A percentile compares a stretch with the other conserved stretches of the same genome.
Evolutionary conservation across 306 rosid species (phyloP).

Genomic region (Prunus fruticosa): DNA sequence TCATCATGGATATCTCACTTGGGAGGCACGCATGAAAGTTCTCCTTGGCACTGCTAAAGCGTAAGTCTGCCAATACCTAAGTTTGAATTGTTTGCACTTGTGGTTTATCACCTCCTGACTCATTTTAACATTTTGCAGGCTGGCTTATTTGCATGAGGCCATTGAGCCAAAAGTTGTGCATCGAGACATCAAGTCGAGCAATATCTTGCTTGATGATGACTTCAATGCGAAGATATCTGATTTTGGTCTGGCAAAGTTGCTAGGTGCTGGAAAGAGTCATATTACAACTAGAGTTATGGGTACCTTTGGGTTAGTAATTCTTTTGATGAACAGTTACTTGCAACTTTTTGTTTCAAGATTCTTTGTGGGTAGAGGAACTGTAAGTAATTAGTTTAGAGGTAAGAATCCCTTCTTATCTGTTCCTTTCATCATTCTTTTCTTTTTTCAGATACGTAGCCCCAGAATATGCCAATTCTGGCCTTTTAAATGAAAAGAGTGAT

Average conservation of each 20-base stretch:
- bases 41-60: constrained; percentile 91
- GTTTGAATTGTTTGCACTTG: not conserved
- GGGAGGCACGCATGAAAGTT: constrained; percentile 93
- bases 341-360: not conserved
- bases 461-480: constrained; percentile 93
- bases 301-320: constrained; percentile 78
- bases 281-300: constrained; percentile 98
- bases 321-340: not conserved
- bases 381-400: constrained; percentile 10
- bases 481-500: constrained; percentile 87
- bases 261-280: constrained; percentile 84
- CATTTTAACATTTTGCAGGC: constrained; percentile 42
- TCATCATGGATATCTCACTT: constrained; percentile 75
- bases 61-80: constrained; percentile 39
- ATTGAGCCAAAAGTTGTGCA: constrained; percentile 96
- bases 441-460: constrained; percentile 87
- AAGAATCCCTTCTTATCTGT: constrained; percentile 1
- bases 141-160: constrained; percentile 96
- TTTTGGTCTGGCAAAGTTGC: constrained; percentile 89
- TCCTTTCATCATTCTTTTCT: constrained; percentile 16
- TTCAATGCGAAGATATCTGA: constrained; percentile 94
- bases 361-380: not conserved
- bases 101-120: constrained; percentile 19
- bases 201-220: constrained; percentile 82
- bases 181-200: constrained; percentile 91